Evolutionary conservation across 2,329 filamentous ascomycete genomes (phyloP).

Genomic region (Dothideomycetidae sp.): DNA sequence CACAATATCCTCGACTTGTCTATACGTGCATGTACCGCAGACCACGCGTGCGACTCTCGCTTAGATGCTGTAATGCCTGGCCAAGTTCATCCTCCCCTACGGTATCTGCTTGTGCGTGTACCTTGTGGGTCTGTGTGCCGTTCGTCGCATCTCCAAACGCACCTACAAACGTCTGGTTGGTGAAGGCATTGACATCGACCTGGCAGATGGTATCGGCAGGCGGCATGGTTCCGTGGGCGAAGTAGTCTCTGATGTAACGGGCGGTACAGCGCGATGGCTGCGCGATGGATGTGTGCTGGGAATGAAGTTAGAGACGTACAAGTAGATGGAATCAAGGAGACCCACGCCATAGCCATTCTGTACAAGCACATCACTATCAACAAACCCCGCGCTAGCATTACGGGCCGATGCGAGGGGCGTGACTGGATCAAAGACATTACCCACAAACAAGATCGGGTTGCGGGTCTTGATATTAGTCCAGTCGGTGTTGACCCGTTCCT

Average conservation of each 20-base stretch:
- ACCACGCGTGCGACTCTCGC: too few relatives aligned
- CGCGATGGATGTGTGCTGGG: conserved; percentile 14
- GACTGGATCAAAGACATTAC: conserved; percentile 27
- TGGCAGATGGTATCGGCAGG: conserved; percentile 22
- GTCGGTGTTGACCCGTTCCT: conserved; percentile 23
- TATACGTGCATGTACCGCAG: too few relatives aligned
- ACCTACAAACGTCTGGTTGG: not conserved
- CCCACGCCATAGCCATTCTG: conserved; percentile 19
- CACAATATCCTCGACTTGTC: too few relatives aligned
- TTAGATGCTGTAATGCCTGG: too few relatives aligned
- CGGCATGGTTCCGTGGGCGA: conserved; percentile 24
- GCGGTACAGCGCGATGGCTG: conserved; percentile 23
- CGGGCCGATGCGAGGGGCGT: conserved; percentile 27
- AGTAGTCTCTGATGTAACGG: conserved; percentile 21
- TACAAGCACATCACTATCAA: conserved; percentile 26
- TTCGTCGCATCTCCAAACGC: too few relatives aligned
- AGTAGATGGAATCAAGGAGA: not conserved
- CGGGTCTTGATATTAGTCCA: conserved; percentile 21
- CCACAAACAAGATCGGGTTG: conserved; percentile 26
- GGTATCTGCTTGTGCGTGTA: too few relatives aligned
- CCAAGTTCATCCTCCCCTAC: too few relatives aligned
- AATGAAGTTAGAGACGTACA: not conserved
- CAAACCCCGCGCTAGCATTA: conserved; percentile 25
- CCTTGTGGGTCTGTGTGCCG: too few relatives aligned
- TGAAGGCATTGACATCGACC: conserved; percentile 9